Percentiles rank a stretch among this genome's conserved stretches.
Conservation (phyloP, 2,329 filamentous ascomycete species). For the Mollisiaceae sp. region DNA sequence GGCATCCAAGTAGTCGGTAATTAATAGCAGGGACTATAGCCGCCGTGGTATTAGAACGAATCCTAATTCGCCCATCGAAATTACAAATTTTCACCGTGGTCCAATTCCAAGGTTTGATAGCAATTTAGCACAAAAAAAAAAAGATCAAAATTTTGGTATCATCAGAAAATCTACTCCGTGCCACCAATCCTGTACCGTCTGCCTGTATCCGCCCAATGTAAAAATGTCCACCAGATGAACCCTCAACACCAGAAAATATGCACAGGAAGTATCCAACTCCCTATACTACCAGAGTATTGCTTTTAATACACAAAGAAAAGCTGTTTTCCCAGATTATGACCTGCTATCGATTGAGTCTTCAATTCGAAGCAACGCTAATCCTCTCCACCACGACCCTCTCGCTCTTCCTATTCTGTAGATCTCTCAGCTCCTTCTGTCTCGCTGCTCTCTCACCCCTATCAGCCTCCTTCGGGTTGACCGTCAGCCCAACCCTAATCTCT, state of each 20-base stretch:
- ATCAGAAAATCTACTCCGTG: conserved; percentile 17
- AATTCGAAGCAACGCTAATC: conserved; percentile 26
- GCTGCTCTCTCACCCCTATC: conserved; percentile 6
- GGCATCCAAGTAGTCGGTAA: too few species aligned
- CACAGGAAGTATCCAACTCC: conserved; percentile 5
- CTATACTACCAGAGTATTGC: conserved; percentile 27
- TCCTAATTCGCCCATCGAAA: too few species aligned
- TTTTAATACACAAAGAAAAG: background rate
- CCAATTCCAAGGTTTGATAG: background rate
- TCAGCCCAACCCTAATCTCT: conserved; percentile 35
- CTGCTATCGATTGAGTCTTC: background rate
- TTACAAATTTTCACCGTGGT: too few species aligned
- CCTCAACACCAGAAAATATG: conserved; percentile 5
- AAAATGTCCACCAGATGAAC: background rate
- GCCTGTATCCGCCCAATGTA: conserved; percentile 7
- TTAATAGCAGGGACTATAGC: too few species aligned
- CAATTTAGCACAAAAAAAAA: background rate
- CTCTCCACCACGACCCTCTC: conserved; percentile 59
- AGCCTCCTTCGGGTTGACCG: conserved; percentile 38
- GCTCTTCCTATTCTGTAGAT: conserved; percentile 52
- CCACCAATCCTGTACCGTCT: background rate
- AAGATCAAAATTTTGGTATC: conserved; percentile 20
- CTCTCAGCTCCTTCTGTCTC: conserved; percentile 40
- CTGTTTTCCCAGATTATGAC: background rate
- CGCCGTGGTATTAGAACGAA: too few species aligned